phyloP scores from a whole-genome alignment of 2,329 filamentous ascomycete species.

The Fusarium staphyleae region DNA sequence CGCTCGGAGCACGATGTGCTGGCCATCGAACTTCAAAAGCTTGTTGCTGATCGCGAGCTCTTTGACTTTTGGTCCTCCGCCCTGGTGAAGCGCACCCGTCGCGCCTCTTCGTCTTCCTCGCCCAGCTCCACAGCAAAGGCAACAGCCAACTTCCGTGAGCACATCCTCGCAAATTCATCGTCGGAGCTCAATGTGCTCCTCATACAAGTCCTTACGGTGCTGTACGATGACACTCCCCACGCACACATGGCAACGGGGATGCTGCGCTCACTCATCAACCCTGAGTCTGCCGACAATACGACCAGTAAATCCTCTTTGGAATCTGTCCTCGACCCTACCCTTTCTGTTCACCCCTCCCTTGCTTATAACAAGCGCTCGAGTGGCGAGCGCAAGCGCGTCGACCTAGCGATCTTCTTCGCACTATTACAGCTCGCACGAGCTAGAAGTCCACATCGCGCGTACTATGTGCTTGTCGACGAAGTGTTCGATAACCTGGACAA shows the following conservation, averaged over 20 bases:
- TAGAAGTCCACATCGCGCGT: constrained; percentile 26
- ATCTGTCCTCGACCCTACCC: constrained; percentile 14
- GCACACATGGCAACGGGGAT: constrained; percentile 26
- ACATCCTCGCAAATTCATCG: constrained; percentile 24
- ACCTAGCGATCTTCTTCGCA: constrained; percentile 35
- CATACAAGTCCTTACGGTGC: constrained; percentile 15
- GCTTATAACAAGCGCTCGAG: constrained; percentile 30
- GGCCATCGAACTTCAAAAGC: background rate
- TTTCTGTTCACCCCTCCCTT: constrained; percentile 19
- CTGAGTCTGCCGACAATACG: background rate
- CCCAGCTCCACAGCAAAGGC: background rate
- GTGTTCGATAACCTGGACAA: constrained; percentile 33
- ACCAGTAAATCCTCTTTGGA: background rate
- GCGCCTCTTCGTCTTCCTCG: constrained; percentile 19
- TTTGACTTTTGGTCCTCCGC: constrained; percentile 31
- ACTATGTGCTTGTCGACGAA: constrained; percentile 35
- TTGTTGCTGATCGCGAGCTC: constrained; percentile 22
- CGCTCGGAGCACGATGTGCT: background rate
- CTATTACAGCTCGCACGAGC: constrained; percentile 23
- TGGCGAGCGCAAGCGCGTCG: constrained; percentile 34
- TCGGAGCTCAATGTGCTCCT: constrained; percentile 29
- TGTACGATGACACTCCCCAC: constrained; percentile 29
- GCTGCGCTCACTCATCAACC: constrained; percentile 25
- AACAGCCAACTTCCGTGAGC: constrained; percentile 25
- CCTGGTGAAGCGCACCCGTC: constrained; percentile 16